Conservation (phyloP, 129 eudicot genomes). For the Silybum marianum region DNA sequence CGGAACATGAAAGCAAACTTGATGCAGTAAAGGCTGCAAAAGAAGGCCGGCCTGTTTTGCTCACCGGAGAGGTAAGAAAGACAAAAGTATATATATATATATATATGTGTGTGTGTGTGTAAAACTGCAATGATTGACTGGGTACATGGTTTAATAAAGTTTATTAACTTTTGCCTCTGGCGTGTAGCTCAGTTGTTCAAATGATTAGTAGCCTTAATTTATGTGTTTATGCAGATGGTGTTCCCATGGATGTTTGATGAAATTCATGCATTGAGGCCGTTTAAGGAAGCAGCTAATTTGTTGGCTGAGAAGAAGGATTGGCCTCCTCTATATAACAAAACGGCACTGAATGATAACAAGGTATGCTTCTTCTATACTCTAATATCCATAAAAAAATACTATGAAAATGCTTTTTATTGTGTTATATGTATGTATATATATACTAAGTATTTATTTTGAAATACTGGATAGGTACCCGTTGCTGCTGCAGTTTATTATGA, state of each 20-base stretch:
- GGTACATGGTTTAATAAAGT: background rate
- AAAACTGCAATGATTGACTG: background rate
- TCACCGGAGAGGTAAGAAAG: slow-evolving; percentile 78
- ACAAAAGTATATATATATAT: background rate
- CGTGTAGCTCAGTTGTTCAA: no score
- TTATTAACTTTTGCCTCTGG: background rate
- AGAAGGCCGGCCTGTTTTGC: slow-evolving; percentile 75
- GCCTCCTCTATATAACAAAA: slow-evolving; percentile 83
- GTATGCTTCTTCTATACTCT: slow-evolving; percentile 33
- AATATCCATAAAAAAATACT: background rate
- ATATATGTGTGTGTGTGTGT: no score
- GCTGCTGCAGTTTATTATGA: slow-evolving; percentile 94
- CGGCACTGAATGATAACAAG: slow-evolving; percentile 62
- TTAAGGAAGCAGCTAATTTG: slow-evolving; percentile 77
- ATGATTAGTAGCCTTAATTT: background rate
- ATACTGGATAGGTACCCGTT: slow-evolving; percentile 72
- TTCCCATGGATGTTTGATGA: slow-evolving; percentile 97
- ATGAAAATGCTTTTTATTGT: background rate
- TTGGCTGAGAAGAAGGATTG: slow-evolving; percentile 86
- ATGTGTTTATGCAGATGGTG: slow-evolving; percentile 64
- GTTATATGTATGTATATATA: background rate
- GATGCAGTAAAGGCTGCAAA: slow-evolving; percentile 80
- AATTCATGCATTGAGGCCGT: slow-evolving; percentile 78
- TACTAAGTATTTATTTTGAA: slow-evolving; percentile 4
- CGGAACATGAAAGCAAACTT: slow-evolving; percentile 50